A percentile compares a stretch with the other conserved stretches of the same genome.
Conservation (phyloP, 148 eudicot species). For the Gaultheria prostrata region DNA sequence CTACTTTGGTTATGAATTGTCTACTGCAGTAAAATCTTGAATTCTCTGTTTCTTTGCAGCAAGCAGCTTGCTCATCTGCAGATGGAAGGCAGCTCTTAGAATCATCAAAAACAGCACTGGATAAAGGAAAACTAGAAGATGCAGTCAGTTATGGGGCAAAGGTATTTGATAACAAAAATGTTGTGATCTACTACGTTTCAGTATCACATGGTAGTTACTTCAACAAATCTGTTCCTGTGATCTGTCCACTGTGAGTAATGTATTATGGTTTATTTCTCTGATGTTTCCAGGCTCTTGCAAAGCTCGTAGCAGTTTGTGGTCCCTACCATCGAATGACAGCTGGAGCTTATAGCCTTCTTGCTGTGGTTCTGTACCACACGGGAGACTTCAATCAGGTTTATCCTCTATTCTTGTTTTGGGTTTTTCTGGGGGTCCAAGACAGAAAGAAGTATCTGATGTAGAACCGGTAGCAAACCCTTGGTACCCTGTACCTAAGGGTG, state of each 20-base stretch:
- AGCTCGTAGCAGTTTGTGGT: constrained; percentile 97
- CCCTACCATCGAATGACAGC: constrained; percentile 99
- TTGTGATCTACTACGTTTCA: background rate
- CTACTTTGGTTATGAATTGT: background rate
- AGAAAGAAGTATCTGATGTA: background rate
- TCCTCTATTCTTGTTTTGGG: constrained; percentile 13
- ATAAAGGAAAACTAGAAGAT: constrained; percentile 99
- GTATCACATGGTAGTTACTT: background rate
- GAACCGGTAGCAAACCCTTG: background rate
- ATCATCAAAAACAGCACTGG: constrained; percentile 96
- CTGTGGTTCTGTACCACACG: constrained; percentile 96
- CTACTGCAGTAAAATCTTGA: constrained; percentile 8
- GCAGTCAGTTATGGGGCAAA: constrained; percentile 98
- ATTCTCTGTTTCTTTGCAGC: constrained; percentile 48
- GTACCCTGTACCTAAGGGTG: background rate
- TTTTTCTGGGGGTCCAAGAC: constrained; percentile 11
- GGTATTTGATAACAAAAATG: constrained; percentile 40
- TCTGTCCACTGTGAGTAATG: background rate
- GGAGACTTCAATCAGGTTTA: constrained; percentile 99
- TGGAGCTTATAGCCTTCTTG: constrained; percentile 99
- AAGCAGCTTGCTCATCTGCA: constrained; percentile 99
- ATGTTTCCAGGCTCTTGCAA: constrained; percentile 82
- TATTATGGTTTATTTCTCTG: constrained; percentile 18
- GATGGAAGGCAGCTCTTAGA: constrained; percentile 98
- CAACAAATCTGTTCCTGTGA: background rate